A percentile compares a stretch with the other conserved stretches of the same genome.
These are phyloP conservation scores for Spinellus fusiger DNA, from an alignment of 192 early-diverging fungal genomes.

Conservation along the genomic window DNA sequence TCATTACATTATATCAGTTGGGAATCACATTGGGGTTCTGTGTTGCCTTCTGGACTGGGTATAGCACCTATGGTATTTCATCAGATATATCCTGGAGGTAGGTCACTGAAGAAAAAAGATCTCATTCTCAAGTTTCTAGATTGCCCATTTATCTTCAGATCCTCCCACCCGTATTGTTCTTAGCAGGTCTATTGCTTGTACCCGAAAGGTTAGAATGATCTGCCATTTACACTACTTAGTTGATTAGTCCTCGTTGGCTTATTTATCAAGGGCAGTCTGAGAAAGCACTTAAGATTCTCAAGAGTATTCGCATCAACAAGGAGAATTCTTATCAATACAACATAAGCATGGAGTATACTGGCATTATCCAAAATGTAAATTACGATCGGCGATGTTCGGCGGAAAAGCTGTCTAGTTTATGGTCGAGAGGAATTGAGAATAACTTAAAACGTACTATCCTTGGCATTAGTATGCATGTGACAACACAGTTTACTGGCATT, in stretches of 20 bases:
- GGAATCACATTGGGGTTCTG: slow-evolving; percentile 81
- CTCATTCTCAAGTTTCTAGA: not conserved
- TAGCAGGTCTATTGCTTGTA: slow-evolving; percentile 63
- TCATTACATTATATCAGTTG: slow-evolving; percentile 80
- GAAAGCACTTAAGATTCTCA: slow-evolving; percentile 50
- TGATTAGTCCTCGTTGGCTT: slow-evolving; percentile 62
- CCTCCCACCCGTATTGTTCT: slow-evolving; percentile 64
- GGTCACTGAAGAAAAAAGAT: not conserved
- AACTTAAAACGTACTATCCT: slow-evolving; percentile 45
- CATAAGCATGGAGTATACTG: slow-evolving; percentile 47
- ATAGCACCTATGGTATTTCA: slow-evolving; percentile 1
- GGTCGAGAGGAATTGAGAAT: slow-evolving; percentile 38
- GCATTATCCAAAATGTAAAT: slow-evolving; percentile 48
- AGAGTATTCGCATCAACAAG: slow-evolving; percentile 39
- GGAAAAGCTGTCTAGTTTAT: slow-evolving; percentile 37
- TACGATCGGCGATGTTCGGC: slow-evolving; percentile 43
- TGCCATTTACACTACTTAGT: not conserved
- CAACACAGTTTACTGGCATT: slow-evolving; percentile 73
- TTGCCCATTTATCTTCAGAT: slow-evolving; percentile 76
- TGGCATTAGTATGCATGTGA: slow-evolving; percentile 49
- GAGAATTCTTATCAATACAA: slow-evolving; percentile 34
- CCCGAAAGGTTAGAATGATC: slow-evolving; percentile 43
- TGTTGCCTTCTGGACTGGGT: slow-evolving; percentile 40
- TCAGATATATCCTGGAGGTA: slow-evolving; percentile 2
- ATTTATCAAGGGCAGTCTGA: slow-evolving; percentile 45